These are phyloP conservation scores for Aspergillus chevalieri DNA, from an alignment of 2,329 filamentous ascomycete genomes.

Conservation along the genomic window DNA sequence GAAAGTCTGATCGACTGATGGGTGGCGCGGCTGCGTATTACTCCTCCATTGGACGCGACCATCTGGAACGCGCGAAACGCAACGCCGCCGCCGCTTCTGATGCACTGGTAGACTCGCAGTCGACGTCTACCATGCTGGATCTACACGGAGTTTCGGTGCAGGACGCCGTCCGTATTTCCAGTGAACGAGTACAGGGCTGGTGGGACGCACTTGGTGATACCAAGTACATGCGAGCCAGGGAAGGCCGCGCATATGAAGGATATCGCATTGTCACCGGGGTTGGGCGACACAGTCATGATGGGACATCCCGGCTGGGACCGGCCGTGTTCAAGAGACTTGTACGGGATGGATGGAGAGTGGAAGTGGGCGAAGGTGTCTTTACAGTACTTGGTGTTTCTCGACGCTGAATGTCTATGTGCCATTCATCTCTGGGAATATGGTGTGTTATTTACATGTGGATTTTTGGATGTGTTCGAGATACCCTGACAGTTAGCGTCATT, in stretches of 20 bases:
- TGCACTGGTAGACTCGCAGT: constrained; percentile 61
- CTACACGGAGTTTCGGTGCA: constrained; percentile 77
- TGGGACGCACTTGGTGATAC: constrained; percentile 67
- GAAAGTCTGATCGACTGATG: constrained; percentile 66
- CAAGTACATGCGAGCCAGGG: constrained; percentile 44
- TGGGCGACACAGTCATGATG: constrained; percentile 71
- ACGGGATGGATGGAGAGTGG: constrained; percentile 75
- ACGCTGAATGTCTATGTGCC: constrained; percentile 12
- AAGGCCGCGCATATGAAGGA: constrained; percentile 45
- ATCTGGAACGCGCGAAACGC: constrained; percentile 51
- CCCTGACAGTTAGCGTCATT: constrained; percentile 4
- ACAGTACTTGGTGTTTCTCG: constrained; percentile 57
- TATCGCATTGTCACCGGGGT: constrained; percentile 76
- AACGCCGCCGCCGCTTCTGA: constrained; percentile 65
- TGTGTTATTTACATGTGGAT: constrained; percentile 2
- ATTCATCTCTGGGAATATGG: not conserved
- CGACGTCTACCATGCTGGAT: constrained; percentile 58
- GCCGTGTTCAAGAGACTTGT: constrained; percentile 71
- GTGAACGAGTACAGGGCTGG: constrained; percentile 63
- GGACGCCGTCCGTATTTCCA: constrained; percentile 73
- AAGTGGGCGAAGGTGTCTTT: constrained; percentile 64
- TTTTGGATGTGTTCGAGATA: constrained; percentile 12
- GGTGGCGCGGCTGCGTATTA: constrained; percentile 72
- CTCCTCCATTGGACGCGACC: constrained; percentile 61
- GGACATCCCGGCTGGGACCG: constrained; percentile 68